Conservation (phyloP, 345 rosid species). For the Syzygium grande region DNA sequence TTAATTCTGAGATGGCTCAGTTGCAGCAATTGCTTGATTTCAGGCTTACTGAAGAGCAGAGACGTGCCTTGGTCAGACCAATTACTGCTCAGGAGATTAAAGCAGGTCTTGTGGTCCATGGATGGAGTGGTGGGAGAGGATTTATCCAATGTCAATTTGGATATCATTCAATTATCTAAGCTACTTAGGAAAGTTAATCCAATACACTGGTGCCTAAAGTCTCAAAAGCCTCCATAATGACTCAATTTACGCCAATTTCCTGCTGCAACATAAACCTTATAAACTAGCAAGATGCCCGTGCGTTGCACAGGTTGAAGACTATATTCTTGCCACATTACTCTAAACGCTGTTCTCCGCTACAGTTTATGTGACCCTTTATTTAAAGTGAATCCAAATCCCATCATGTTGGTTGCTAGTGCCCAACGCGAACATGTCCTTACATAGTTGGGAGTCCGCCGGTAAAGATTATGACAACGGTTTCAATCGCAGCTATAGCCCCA, state of each 20-base stretch:
- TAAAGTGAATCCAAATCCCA: no score
- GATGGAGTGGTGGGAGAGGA: not conserved
- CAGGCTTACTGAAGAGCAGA: not conserved
- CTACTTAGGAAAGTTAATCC: not conserved
- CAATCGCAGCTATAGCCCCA: no score
- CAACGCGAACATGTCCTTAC: no score
- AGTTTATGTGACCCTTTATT: no score
- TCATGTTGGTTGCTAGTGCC: no score
- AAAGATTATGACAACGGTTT: no score
- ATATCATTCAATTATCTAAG: not conserved
- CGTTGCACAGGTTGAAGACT: not conserved
- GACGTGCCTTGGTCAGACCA: not conserved
- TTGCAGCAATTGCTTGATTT: not conserved
- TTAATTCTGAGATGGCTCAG: not conserved
- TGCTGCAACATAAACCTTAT: not conserved
- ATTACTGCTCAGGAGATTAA: not conserved
- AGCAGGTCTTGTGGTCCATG: not conserved
- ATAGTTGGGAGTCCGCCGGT: no score
- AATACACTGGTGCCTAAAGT: not conserved
- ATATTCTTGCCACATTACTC: not conserved
- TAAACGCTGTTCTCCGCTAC: no score
- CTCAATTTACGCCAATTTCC: not conserved
- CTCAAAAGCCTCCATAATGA: not conserved
- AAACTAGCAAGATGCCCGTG: not conserved
- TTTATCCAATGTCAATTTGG: not conserved